Conservation (phyloP, 805 yeast species). For the Saccharomycopsis selenospora region DNA sequence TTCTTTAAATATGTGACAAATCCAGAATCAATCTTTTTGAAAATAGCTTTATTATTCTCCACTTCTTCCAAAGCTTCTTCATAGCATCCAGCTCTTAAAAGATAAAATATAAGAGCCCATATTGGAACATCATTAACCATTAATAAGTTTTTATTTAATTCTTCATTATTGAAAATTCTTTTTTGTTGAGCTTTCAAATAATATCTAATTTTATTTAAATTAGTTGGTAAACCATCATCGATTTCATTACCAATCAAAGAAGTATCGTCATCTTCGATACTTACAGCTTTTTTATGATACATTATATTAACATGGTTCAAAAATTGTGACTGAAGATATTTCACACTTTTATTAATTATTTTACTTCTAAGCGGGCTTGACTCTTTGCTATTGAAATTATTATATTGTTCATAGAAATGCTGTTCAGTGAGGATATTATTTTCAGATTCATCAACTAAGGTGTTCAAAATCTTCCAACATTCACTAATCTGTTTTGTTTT, state of each 20-base stretch:
- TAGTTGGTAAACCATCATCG: conserved; percentile 63
- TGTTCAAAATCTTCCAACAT: conserved; percentile 60
- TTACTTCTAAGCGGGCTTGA: conserved; percentile 32
- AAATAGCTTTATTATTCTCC: conserved; percentile 54
- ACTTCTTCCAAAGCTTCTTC: conserved; percentile 73
- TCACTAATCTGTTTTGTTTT: conserved; percentile 68
- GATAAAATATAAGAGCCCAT: conserved; percentile 88
- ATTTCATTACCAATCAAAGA: conserved; percentile 21
- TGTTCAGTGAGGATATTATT: conserved; percentile 18
- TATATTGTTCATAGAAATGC: conserved; percentile 14
- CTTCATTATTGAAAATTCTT: conserved; percentile 36
- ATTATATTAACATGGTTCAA: conserved; percentile 63
- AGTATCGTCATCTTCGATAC: conserved; percentile 8
- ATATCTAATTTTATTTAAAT: conserved; percentile 62
- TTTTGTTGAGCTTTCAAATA: conserved; percentile 43
- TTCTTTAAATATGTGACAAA: conserved; percentile 75
- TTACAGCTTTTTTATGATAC: conserved; percentile 41
- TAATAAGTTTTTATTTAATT: conserved; percentile 50
- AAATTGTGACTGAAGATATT: conserved; percentile 70
- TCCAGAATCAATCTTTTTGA: conserved; percentile 77
- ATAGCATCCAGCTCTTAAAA: conserved; percentile 75
- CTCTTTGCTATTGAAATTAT: conserved; percentile 29
- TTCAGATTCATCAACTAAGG: conserved; percentile 33
- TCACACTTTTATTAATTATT: conserved; percentile 48
- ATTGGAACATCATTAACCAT: conserved; percentile 78